Percentiles rank a stretch among this genome's conserved stretches.
phyloP scores from a whole-genome alignment of 139 green algal species.

The Limnomonas spitsbergensis region DNA sequence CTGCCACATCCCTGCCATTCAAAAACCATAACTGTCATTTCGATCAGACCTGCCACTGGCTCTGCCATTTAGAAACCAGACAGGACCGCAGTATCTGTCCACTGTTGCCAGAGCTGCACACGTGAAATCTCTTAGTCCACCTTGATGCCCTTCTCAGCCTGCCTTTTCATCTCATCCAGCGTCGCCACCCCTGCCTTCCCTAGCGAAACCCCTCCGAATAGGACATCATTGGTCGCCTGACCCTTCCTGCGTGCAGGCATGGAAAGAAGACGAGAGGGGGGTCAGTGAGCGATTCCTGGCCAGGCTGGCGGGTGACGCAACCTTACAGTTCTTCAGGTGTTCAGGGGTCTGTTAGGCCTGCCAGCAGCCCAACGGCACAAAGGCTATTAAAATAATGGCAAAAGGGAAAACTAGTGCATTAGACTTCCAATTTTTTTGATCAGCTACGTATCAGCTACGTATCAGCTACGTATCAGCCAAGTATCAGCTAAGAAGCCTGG shows the following conservation, averaged over 20 bases:
- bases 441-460: no score
- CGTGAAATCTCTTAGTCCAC: constrained; percentile 33
- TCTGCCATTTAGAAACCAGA: no score
- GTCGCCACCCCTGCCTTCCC: constrained; percentile 30
- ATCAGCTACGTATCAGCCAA: no score
- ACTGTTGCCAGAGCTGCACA: no score
- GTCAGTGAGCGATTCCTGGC: background rate
- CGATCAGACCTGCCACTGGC: no score
- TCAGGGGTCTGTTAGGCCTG: background rate
- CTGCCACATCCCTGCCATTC: no score
- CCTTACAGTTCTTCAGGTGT: background rate
- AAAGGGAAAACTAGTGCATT: no score
- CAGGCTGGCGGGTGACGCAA: background rate
- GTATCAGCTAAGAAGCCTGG: no score
- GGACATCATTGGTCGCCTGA: constrained; percentile 75
- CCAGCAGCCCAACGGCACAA: background rate
- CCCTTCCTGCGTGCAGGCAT: constrained; percentile 66
- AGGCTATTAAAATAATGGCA: no score
- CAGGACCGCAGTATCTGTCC: no score
- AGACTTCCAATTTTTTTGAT: no score
- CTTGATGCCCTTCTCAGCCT: constrained; percentile 43
- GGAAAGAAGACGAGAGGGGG: background rate
- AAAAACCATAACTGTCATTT: no score
- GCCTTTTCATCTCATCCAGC: constrained; percentile 45
- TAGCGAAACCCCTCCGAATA: constrained; percentile 69